Conservation (phyloP, 139 green algal genomes). For the Chlorella sorokiniana region DNA sequence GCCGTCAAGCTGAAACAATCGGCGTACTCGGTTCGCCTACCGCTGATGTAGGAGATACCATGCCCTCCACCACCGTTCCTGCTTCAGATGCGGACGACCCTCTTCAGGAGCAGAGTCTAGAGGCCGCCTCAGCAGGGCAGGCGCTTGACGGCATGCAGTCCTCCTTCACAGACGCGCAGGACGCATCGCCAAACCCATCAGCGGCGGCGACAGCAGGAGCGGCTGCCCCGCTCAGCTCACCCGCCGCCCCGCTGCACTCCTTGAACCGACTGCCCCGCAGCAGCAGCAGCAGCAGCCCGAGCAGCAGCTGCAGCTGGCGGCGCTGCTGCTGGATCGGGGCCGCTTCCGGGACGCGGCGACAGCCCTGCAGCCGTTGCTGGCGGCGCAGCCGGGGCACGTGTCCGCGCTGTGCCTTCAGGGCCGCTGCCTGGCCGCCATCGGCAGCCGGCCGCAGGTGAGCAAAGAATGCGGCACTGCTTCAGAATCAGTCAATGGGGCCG, state of each 20-base stretch:
- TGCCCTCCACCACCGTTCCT: not conserved
- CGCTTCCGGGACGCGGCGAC: slow-evolving; percentile 41
- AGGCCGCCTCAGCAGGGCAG: not conserved
- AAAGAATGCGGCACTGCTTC: too few relatives aligned
- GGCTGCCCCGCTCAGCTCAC: not conserved
- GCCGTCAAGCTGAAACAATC: too few relatives aligned
- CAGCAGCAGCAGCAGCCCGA: not conserved
- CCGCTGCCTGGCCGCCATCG: slow-evolving; percentile 46
- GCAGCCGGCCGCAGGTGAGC: slow-evolving; percentile 51
- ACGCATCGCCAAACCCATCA: too few relatives aligned
- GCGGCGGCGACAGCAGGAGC: too few relatives aligned
- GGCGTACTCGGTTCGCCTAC: not conserved
- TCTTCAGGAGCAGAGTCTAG: too few relatives aligned
- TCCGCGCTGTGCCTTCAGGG: slow-evolving; percentile 64
- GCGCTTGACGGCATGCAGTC: too few relatives aligned
- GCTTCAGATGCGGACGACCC: too few relatives aligned
- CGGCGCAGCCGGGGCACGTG: slow-evolving; percentile 1
- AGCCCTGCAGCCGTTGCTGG: slow-evolving; percentile 32
- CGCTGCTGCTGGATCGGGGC: slow-evolving; percentile 10
- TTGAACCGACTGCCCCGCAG: not conserved
- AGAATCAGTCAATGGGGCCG: too few relatives aligned
- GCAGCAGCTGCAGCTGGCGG: not conserved
- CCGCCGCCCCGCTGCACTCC: not conserved
- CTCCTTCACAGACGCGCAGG: too few relatives aligned
- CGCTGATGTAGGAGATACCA: not conserved